phyloP scores from a whole-genome alignment of 306 rosid genomes.

The Carpinus fangiana region DNA sequence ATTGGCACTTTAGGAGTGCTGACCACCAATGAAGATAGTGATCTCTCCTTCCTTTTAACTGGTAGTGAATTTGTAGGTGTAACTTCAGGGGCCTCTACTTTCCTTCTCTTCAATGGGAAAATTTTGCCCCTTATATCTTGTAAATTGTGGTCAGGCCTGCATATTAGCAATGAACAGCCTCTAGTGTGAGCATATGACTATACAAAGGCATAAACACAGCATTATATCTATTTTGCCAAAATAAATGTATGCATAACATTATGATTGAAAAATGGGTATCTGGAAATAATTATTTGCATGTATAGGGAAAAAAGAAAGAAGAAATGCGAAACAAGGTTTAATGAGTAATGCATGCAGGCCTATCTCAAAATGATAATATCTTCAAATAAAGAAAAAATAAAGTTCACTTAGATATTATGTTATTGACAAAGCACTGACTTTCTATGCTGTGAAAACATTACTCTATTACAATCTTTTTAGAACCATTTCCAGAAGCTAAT shows the following conservation, averaged over 20 bases:
- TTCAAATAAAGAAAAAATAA: neutral
- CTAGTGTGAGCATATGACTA: slow-evolving; percentile 9
- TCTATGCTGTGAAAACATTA: neutral
- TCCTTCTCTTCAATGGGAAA: slow-evolving; percentile 70
- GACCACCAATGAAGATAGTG: slow-evolving; percentile 89
- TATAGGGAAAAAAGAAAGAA: neutral
- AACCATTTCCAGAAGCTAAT: neutral
- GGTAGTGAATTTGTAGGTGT: slow-evolving; percentile 65
- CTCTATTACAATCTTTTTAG: neutral
- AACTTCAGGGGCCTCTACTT: slow-evolving; percentile 59
- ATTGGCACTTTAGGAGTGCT: slow-evolving; percentile 80
- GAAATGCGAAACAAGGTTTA: neutral
- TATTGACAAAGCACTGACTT: neutral
- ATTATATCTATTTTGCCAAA: neutral
- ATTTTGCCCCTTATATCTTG: slow-evolving; percentile 90
- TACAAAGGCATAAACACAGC: slow-evolving; percentile 14
- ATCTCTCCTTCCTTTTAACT: slow-evolving; percentile 91
- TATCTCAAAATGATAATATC: neutral
- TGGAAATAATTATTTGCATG: neutral
- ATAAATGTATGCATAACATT: neutral
- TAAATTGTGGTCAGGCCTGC: slow-evolving; percentile 98
- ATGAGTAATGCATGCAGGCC: neutral
- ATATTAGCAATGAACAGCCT: slow-evolving; percentile 27
- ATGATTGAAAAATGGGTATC: neutral
- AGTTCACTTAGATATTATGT: neutral